Conservation (phyloP, 2,329 filamentous ascomycete genomes). For the Elsinoe ampelina region DNA sequence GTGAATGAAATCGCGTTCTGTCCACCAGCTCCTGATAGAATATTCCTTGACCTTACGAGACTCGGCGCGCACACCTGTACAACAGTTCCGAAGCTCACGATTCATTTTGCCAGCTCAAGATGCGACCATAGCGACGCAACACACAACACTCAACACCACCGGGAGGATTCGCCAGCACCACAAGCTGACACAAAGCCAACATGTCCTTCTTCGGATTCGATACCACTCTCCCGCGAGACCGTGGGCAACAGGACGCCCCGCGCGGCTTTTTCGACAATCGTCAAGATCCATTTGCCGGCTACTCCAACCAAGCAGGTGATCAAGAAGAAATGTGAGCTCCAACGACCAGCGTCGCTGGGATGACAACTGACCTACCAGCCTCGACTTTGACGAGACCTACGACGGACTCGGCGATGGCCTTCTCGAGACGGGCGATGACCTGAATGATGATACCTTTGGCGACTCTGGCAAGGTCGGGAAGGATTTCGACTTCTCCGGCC, state of each 20-base stretch:
- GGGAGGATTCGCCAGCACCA: not conserved
- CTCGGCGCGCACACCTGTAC: not conserved
- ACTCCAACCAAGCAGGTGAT: constrained; percentile 49
- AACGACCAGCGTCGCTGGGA: constrained; percentile 22
- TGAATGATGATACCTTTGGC: constrained; percentile 93
- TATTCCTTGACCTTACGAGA: not conserved
- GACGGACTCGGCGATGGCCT: constrained; percentile 87
- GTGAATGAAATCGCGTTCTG: not conserved
- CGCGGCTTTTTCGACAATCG: constrained; percentile 64
- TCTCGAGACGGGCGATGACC: constrained; percentile 82
- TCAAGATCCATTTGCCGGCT: constrained; percentile 79
- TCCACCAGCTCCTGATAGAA: not conserved
- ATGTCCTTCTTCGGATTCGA: constrained; percentile 94
- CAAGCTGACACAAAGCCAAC: constrained; percentile 12
- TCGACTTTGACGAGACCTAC: constrained; percentile 95
- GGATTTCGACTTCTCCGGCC: constrained; percentile 95
- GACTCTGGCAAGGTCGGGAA: constrained; percentile 56
- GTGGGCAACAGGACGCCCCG: constrained; percentile 46
- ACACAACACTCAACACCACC: not conserved
- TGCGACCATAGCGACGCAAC: not conserved
- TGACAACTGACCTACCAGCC: constrained; percentile 34
- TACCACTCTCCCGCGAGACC: constrained; percentile 53
- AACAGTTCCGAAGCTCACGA: not conserved
- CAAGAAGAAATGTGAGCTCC: constrained; percentile 51
- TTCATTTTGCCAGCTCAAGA: not conserved